Conservation (phyloP, 1,139 yeast species). For the Saccharomyces pastorianus region DNA sequence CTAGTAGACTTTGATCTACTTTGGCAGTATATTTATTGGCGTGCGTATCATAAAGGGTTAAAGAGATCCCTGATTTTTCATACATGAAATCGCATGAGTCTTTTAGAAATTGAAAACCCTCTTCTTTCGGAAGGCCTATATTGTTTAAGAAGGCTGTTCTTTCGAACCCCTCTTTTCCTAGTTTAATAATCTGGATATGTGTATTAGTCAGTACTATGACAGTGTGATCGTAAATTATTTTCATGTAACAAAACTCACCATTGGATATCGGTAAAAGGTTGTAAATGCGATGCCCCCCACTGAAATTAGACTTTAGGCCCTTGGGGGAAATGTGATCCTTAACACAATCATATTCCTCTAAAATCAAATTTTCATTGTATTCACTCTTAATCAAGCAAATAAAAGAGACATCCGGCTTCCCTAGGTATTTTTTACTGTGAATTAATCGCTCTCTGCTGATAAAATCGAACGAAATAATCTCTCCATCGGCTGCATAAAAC, state of each 20-base stretch:
- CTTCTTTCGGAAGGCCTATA: neutral
- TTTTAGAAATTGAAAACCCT: neutral
- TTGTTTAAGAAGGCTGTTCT: neutral
- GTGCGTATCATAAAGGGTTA: neutral
- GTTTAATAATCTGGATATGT: neutral
- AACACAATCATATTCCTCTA: neutral
- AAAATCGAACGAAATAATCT: neutral
- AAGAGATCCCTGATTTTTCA: neutral
- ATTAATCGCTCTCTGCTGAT: neutral
- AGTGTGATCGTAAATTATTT: neutral
- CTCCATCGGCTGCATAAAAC: neutral
- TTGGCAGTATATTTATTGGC: neutral
- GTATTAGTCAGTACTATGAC: neutral
- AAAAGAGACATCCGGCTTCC: neutral
- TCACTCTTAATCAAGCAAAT: neutral
- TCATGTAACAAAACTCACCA: neutral
- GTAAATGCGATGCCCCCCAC: neutral
- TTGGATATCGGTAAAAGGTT: neutral
- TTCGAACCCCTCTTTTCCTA: neutral
- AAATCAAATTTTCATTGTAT: neutral
- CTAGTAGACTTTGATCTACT: neutral
- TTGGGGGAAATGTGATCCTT: neutral
- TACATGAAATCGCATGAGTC: neutral
- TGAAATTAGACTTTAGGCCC: neutral
- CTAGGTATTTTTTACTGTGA: neutral